These are phyloP conservation scores for Ophiostoma pallidulum DNA, from an alignment of 2,329 filamentous ascomycete species.

Conservation along the genomic window DNA sequence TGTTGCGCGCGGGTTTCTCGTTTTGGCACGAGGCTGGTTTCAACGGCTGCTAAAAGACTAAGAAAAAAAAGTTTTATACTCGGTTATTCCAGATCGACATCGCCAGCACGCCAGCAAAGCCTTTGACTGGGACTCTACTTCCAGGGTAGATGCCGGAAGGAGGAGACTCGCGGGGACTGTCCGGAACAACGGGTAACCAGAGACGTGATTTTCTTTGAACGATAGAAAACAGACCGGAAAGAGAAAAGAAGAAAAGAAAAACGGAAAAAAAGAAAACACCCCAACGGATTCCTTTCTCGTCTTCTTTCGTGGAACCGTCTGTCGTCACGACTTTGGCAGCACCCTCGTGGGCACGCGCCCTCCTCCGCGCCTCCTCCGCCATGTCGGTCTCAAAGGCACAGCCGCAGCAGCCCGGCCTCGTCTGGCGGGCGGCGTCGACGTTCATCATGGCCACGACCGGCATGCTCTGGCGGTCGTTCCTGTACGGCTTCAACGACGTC, in stretches of 20 bases:
- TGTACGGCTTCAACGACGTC: slow-evolving; percentile 64
- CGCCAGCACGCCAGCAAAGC: not conserved
- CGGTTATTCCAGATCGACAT: too few species aligned
- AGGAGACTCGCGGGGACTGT: not conserved
- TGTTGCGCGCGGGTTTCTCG: not conserved
- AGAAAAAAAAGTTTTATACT: slow-evolving; percentile 2
- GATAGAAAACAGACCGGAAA: too few species aligned
- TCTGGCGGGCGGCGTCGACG: slow-evolving; percentile 67
- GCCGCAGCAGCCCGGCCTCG: slow-evolving; percentile 42
- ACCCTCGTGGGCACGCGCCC: not conserved
- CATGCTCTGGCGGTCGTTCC: slow-evolving; percentile 60
- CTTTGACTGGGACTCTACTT: too few species aligned
- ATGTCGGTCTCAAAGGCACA: slow-evolving; percentile 9
- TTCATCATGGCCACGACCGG: slow-evolving; percentile 66
- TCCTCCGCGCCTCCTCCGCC: not conserved
- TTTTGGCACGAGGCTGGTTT: slow-evolving; percentile 10
- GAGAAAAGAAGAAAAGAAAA: not conserved
- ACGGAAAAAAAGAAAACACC: not conserved
- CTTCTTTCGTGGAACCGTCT: not conserved
- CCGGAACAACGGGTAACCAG: too few species aligned
- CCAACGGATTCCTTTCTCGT: not conserved
- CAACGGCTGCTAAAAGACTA: slow-evolving; percentile 2
- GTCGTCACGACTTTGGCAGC: too few species aligned
- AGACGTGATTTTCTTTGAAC: too few species aligned
- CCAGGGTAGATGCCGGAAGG: not conserved